Conservation (phyloP, 2,329 filamentous ascomycete species). For the Xylaria sp. region DNA sequence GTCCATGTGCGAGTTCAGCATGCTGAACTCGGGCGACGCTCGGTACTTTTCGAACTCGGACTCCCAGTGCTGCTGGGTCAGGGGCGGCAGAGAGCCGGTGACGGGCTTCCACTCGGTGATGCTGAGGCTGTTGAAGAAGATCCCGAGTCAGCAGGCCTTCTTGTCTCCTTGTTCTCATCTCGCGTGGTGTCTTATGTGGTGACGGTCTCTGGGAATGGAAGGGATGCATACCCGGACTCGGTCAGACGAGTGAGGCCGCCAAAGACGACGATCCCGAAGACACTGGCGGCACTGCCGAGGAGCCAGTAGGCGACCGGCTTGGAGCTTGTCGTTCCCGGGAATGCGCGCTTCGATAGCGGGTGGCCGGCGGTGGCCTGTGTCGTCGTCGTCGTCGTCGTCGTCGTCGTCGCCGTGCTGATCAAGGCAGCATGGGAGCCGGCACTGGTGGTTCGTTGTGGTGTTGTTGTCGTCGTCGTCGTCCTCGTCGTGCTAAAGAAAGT, state of each 20-base stretch:
- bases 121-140: conserved; percentile 72
- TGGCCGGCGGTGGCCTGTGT: conserved; percentile 37
- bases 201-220: not conserved
- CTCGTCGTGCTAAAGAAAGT: conserved; percentile 41
- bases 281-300: conserved; percentile 87
- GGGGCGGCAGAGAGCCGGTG: conserved; percentile 88
- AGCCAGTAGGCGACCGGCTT: conserved; percentile 92
- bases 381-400: conserved; percentile 11
- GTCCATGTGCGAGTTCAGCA: conserved; percentile 92
- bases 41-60: conserved; percentile 93
- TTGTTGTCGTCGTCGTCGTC: not conserved
- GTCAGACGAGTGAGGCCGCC: conserved; percentile 93
- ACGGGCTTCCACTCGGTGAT: conserved; percentile 99
- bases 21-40: conserved; percentile 89
- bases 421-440: conserved; percentile 29
- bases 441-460: not conserved
- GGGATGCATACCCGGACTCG: conserved; percentile 80
- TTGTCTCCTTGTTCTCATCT: not conserved
- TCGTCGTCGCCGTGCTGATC: not conserved
- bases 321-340: conserved; percentile 72
- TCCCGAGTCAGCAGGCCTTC: conserved; percentile 22
- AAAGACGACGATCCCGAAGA: conserved; percentile 97
- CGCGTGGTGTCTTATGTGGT: not conserved
- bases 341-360: conserved; percentile 53
- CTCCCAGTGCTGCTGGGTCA: conserved; percentile 84